Evolutionary conservation across 2,329 filamentous ascomycete species (phyloP).

Genomic region (Penicillium olsonii): DNA sequence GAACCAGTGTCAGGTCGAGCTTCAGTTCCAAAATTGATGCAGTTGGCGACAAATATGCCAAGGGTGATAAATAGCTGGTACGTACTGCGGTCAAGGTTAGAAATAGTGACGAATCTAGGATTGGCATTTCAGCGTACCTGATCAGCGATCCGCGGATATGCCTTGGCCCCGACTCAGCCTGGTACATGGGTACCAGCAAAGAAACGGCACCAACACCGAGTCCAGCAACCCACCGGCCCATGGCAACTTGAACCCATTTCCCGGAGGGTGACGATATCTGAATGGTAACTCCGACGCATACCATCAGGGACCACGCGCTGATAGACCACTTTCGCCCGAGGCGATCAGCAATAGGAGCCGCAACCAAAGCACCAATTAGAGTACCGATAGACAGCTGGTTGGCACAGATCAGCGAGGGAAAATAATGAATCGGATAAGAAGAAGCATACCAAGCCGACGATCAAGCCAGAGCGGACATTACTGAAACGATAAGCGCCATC

Average conservation of each 20-base stretch:
- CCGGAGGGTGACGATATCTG: slow-evolving; percentile 42
- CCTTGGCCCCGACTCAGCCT: slow-evolving; percentile 46
- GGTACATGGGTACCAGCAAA: slow-evolving; percentile 49
- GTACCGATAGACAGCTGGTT: slow-evolving; percentile 46
- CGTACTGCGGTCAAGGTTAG: slow-evolving; percentile 30
- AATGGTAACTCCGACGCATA: slow-evolving; percentile 43
- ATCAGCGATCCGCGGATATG: slow-evolving; percentile 49
- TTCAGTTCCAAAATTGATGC: slow-evolving; percentile 50
- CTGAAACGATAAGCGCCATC: slow-evolving; percentile 40
- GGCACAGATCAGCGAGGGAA: background rate
- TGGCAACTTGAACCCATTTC: slow-evolving; percentile 44
- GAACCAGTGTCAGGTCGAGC: slow-evolving; percentile 38
- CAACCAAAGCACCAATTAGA: slow-evolving; percentile 43
- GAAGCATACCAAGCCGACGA: slow-evolving; percentile 41
- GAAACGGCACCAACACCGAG: slow-evolving; percentile 46
- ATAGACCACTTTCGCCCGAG: slow-evolving; percentile 47
- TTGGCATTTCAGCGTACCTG: slow-evolving; percentile 25
- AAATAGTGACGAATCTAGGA: background rate
- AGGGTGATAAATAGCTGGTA: slow-evolving; percentile 52
- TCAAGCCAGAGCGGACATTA: slow-evolving; percentile 45
- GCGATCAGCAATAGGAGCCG: slow-evolving; percentile 44
- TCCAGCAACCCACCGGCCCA: slow-evolving; percentile 47
- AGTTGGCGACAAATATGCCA: slow-evolving; percentile 49
- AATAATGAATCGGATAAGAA: background rate
- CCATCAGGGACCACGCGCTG: slow-evolving; percentile 40